These are phyloP conservation scores for Xanthoconium purpureum DNA, from an alignment of 768 basidiomycete genomes.

Conservation along the genomic window DNA sequence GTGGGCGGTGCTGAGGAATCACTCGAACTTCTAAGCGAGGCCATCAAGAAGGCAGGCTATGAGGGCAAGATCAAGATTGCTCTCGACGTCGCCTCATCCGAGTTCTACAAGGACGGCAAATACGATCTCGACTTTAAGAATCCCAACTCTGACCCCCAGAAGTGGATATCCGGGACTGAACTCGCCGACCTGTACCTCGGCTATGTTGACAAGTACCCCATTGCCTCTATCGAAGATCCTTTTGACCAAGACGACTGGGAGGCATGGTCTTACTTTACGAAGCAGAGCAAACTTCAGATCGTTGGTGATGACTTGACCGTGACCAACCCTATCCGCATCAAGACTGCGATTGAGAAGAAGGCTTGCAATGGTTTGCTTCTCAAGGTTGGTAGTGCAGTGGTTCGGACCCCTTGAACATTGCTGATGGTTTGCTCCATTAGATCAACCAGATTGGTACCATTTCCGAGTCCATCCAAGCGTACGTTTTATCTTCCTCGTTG, in stretches of 20 bases:
- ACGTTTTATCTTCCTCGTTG: slow-evolving; percentile 33
- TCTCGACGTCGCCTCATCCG: slow-evolving; percentile 97
- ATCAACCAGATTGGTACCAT: slow-evolving; percentile 99
- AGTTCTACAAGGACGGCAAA: slow-evolving; percentile 99
- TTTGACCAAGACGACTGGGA: slow-evolving; percentile 99
- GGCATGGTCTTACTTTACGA: slow-evolving; percentile 92
- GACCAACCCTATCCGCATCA: slow-evolving; percentile 95
- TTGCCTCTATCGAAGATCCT: slow-evolving; percentile 94
- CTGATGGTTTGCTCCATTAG: slow-evolving; percentile 29
- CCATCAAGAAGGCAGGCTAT: slow-evolving; percentile 97
- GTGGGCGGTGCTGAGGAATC: slow-evolving; percentile 96
- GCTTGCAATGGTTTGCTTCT: slow-evolving; percentile 98
- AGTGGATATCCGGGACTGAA: slow-evolving; percentile 91
- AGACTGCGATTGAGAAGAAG: slow-evolving; percentile 99
- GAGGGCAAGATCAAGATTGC: slow-evolving; percentile 99
- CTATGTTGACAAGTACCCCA: slow-evolving; percentile 92
- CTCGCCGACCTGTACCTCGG: slow-evolving; percentile 89
- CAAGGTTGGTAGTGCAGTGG: slow-evolving; percentile 51
- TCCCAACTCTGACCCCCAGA: slow-evolving; percentile 96
- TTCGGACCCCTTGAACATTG: background rate
- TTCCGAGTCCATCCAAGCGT: slow-evolving; percentile 99
- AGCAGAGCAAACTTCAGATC: slow-evolving; percentile 76
- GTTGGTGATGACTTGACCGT: slow-evolving; percentile 97
- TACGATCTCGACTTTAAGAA: slow-evolving; percentile 99
- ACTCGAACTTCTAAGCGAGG: slow-evolving; percentile 91